phyloP scores from a whole-genome alignment of 2,329 filamentous ascomycete species.

The Pseudofabraea citricarpa region DNA sequence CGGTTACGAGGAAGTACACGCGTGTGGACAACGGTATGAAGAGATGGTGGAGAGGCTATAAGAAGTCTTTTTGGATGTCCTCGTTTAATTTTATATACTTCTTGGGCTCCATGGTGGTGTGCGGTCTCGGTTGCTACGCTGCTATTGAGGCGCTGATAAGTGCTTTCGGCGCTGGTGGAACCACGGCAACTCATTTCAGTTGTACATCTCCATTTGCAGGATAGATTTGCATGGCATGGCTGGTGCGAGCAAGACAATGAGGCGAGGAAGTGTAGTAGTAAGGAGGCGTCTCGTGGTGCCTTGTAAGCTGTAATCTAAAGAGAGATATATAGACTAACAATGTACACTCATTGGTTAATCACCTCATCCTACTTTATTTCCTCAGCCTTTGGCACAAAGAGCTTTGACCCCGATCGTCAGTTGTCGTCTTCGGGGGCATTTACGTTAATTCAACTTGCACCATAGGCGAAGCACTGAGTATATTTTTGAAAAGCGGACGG shows the following conservation, averaged over 20 bases:
- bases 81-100: constrained; percentile 33
- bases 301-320: constrained; percentile 1
- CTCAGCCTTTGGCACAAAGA: background rate
- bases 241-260: background rate
- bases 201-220: constrained; percentile 13
- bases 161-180: constrained; percentile 14
- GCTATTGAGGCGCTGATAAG: constrained; percentile 31
- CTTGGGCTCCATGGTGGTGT: constrained; percentile 30
- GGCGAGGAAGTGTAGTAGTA: constrained; percentile 2
- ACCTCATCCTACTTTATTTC: background rate
- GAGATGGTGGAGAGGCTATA: constrained; percentile 34
- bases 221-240: constrained; percentile 1
- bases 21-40: constrained; percentile 31
- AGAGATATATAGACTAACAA: constrained; percentile 1
- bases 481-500: constrained; percentile 1
- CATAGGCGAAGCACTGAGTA: constrained; percentile 2
- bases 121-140: constrained; percentile 34
- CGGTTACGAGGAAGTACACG: constrained; percentile 20
- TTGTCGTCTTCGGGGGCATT: background rate
- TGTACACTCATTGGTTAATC: constrained; percentile 1
- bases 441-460: constrained; percentile 4
- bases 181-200: constrained; percentile 10
- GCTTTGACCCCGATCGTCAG: background rate
- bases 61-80: constrained; percentile 29
- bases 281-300: background rate